A percentile compares a stretch with the other conserved stretches of the same genome.
Conservation (phyloP, 441 rosid species). For the Euphorbia celastroides region DNA sequence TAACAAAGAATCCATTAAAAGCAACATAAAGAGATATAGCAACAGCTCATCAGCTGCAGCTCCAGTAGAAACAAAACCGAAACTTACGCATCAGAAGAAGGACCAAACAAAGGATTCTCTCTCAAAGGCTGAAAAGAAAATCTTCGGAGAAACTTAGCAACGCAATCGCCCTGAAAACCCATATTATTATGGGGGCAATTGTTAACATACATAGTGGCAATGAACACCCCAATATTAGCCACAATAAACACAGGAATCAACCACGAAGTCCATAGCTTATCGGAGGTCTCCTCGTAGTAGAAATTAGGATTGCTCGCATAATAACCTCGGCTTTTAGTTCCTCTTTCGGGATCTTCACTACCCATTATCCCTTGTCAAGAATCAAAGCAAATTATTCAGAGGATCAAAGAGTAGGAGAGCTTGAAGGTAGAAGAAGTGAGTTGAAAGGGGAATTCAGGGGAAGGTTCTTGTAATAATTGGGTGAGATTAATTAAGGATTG, state of each 20-base stretch:
- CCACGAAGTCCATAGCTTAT: slow-evolving; percentile 83
- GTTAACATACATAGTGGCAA: slow-evolving; percentile 70
- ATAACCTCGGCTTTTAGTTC: slow-evolving; percentile 32
- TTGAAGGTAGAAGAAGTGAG: slow-evolving; percentile 7
- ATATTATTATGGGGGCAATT: slow-evolving; percentile 64
- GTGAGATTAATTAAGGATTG: not conserved
- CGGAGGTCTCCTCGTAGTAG: slow-evolving; percentile 33
- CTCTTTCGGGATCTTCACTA: slow-evolving; percentile 61
- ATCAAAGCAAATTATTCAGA: not conserved
- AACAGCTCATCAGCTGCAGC: not conserved
- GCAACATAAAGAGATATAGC: not conserved
- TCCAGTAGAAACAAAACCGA: not conserved
- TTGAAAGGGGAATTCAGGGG: slow-evolving; percentile 10
- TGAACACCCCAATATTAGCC: slow-evolving; percentile 55
- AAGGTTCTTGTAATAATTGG: not conserved
- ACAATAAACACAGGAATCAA: slow-evolving; percentile 67
- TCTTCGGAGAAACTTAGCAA: slow-evolving; percentile 64
- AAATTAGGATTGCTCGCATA: slow-evolving; percentile 15
- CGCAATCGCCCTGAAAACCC: slow-evolving; percentile 46
- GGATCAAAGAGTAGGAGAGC: not conserved
- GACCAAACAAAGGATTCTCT: slow-evolving; percentile 93
- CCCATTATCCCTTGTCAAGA: slow-evolving; percentile 38
- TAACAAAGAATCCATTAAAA: slow-evolving; percentile 14
- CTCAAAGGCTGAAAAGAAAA: slow-evolving; percentile 75
- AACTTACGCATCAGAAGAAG: slow-evolving; percentile 78